Evolutionary conservation across 331 rosid species (phyloP).

Genomic region (Spiraea crenata): DNA sequence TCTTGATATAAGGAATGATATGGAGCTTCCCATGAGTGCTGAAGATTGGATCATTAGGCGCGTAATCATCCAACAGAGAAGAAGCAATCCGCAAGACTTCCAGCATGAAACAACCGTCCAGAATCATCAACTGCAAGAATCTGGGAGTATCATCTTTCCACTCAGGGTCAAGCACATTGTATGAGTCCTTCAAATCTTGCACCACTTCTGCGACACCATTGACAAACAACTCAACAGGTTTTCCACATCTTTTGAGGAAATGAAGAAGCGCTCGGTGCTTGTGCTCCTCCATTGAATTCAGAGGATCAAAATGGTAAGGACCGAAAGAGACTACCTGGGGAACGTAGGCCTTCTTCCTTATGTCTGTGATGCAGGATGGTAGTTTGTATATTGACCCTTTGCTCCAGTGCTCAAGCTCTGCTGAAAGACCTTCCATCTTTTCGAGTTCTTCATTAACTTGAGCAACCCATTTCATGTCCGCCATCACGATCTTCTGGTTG

Average conservation of each 20-base stretch:
- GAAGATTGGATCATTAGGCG: conserved; percentile 47
- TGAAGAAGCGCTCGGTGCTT: conserved; percentile 39
- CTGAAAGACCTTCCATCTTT: conserved; percentile 6
- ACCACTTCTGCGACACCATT: conserved; percentile 25
- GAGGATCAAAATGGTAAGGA: conserved; percentile 33
- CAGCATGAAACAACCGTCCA: conserved; percentile 59
- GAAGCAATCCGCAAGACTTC: conserved; percentile 25
- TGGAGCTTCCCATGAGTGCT: conserved; percentile 43
- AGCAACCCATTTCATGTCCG: conserved; percentile 20
- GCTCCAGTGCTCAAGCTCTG: conserved; percentile 29
- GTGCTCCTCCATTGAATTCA: conserved; percentile 36
- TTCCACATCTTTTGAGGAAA: conserved; percentile 38
- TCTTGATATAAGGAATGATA: conserved; percentile 31
- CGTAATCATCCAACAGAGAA: conserved; percentile 24
- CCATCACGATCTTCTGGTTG: conserved; percentile 16
- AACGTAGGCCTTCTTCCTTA: conserved; percentile 32
- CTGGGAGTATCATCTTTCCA: conserved; percentile 19
- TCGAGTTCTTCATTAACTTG: conserved; percentile 23
- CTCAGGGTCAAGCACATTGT: conserved; percentile 29
- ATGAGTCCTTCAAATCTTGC: conserved; percentile 38
- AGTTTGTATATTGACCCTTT: conserved; percentile 40
- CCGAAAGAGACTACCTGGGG: conserved; percentile 52
- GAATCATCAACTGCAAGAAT: conserved; percentile 38
- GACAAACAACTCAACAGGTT: conserved; percentile 24
- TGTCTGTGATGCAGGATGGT: conserved; percentile 20